Conservation (phyloP, 2,329 filamentous ascomycete genomes). For the Pseudogymnoascus sp. region DNA sequence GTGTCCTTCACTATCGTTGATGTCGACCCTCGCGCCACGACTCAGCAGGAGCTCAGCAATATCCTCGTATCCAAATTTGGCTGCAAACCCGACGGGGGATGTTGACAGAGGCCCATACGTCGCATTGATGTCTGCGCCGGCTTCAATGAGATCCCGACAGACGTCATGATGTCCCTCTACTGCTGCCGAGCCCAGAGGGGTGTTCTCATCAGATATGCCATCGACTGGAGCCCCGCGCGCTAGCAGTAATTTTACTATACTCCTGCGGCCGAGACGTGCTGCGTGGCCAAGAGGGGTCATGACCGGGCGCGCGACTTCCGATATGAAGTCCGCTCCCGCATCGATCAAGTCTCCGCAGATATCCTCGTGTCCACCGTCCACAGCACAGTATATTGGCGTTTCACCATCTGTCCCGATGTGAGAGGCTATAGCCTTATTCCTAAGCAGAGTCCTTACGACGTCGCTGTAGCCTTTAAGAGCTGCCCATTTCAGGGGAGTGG, state of each 20-base stretch:
- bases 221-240: not conserved
- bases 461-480: conserved; percentile 9
- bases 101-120: not conserved
- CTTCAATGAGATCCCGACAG: not conserved
- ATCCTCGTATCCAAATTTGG: not conserved
- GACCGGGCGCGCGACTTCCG: not conserved
- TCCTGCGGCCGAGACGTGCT: not conserved
- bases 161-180: not conserved
- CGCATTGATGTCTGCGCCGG: not conserved
- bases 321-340: not conserved
- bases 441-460: conserved; percentile 5
- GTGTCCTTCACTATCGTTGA: not conserved
- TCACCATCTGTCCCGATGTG: not conserved
- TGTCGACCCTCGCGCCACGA: not conserved
- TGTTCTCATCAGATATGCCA: not conserved
- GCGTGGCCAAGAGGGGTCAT: not conserved
- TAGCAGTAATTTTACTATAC: not conserved
- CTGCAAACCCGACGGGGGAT: not conserved
- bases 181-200: not conserved
- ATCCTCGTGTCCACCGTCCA: not conserved
- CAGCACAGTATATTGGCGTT: not conserved
- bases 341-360: not conserved
- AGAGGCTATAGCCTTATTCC: conserved; percentile 5
- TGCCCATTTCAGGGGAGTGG: conserved; percentile 9
- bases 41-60: not conserved